These are phyloP conservation scores for Musa acuminata DNA, from an alignment of 176 grass and related monocot genomes.

Conservation along the genomic window DNA sequence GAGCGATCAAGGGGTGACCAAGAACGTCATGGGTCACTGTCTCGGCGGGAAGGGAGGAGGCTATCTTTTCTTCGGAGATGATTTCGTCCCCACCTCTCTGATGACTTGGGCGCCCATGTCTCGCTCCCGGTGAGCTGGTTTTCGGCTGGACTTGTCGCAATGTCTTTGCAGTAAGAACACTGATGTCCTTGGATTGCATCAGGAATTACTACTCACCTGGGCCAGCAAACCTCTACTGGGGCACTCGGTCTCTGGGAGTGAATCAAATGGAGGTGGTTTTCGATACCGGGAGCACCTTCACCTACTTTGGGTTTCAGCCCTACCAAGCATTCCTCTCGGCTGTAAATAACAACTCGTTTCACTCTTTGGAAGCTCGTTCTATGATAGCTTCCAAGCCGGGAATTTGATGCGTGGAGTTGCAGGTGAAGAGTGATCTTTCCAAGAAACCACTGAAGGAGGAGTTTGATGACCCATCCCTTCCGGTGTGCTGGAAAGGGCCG, in stretches of 20 bases:
- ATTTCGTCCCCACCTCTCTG: constrained; percentile 56
- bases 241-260: constrained; percentile 31
- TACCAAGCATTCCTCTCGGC: constrained; percentile 77
- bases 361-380: background rate
- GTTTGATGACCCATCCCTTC: constrained; percentile 38
- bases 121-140: constrained; percentile 31
- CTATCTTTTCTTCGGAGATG: constrained; percentile 90
- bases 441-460: constrained; percentile 47
- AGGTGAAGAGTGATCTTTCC: constrained; percentile 54
- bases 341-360: constrained; percentile 31
- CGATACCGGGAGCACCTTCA: constrained; percentile 89
- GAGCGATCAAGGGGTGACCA: constrained; percentile 68
- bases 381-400: background rate
- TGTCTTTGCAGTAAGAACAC: background rate
- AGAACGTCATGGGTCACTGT: constrained; percentile 89
- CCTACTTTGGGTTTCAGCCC: constrained; percentile 55
- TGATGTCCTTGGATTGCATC: background rate
- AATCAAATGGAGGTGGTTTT: constrained; percentile 77
- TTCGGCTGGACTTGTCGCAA: background rate
- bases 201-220: constrained; percentile 95
- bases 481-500: constrained; percentile 81
- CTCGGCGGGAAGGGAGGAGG: constrained; percentile 69
- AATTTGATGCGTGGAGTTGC: constrained; percentile 15
- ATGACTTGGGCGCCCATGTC: constrained; percentile 64
- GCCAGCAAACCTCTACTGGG: constrained; percentile 51